Evolutionary conservation across 257 asterid genomes (phyloP).

Genomic region (Pogostemon cablin): DNA sequence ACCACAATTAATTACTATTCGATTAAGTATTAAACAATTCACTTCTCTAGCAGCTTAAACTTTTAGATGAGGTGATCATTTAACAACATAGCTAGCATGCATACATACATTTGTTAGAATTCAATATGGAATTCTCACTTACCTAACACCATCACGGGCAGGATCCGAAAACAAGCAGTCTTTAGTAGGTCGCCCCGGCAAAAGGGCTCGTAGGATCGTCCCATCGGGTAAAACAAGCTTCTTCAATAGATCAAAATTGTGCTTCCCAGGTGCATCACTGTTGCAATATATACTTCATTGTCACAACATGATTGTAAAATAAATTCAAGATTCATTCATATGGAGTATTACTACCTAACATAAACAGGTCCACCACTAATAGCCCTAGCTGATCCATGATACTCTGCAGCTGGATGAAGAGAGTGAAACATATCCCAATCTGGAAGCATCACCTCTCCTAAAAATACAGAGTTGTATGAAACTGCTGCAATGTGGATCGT

Average conservation of each 20-base stretch:
- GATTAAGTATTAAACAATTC: no score
- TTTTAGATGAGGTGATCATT: no score
- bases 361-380: slow-evolving; percentile 87
- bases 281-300: background rate
- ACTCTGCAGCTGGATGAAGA: slow-evolving; percentile 81
- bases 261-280: slow-evolving; percentile 95
- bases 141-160: slow-evolving; percentile 93
- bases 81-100: no score
- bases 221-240: slow-evolving; percentile 89
- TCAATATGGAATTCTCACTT: background rate
- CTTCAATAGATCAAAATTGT: slow-evolving; percentile 74
- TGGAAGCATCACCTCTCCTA: slow-evolving; percentile 77
- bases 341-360: slow-evolving; percentile 52
- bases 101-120: no score
- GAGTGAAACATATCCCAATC: slow-evolving; percentile 99
- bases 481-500: slow-evolving; percentile 88
- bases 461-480: slow-evolving; percentile 74
- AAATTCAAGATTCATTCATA: slow-evolving; percentile 28
- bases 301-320: background rate
- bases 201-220: slow-evolving; percentile 77
- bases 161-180: slow-evolving; percentile 93
- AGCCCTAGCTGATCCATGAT: slow-evolving; percentile 87
- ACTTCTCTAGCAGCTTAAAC: no score
- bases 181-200: slow-evolving; percentile 91
- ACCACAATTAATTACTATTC: no score